A percentile compares a stretch with the other conserved stretches of the same genome.
Conservation (phyloP, 768 basidiomycete species). For the Candolleomyces eurysporus region DNA sequence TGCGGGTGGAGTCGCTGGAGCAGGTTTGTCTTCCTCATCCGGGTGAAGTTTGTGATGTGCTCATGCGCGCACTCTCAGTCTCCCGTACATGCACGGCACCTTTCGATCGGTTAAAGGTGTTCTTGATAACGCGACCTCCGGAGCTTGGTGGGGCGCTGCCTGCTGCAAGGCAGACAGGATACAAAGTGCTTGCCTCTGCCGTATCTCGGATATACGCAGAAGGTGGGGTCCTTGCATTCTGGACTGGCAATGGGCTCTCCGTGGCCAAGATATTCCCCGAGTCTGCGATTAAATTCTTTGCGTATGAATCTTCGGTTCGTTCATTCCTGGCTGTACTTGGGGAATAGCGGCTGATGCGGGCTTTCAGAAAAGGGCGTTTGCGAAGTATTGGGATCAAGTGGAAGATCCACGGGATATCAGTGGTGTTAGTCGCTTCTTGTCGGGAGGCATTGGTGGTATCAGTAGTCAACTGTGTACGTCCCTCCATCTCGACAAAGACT, state of each 20-base stretch:
- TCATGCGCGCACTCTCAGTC: conserved; percentile 45
- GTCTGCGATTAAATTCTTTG: conserved; percentile 97
- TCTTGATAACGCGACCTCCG: conserved; percentile 86
- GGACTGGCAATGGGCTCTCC: conserved; percentile 96
- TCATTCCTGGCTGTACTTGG: conserved; percentile 2
- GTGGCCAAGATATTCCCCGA: conserved; percentile 96
- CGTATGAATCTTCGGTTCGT: conserved; percentile 90
- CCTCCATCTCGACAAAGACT: conserved; percentile 7
- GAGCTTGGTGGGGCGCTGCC: conserved; percentile 60
- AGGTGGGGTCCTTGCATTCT: conserved; percentile 88
- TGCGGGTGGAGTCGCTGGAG: conserved; percentile 93
- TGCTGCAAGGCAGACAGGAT: conserved; percentile 43
- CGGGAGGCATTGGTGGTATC: conserved; percentile 96
- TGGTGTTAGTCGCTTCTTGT: conserved; percentile 87
- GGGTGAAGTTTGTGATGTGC: neutral
- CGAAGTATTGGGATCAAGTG: conserved; percentile 86
- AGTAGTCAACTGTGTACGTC: conserved; percentile 82
- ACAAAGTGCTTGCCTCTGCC: conserved; percentile 68
- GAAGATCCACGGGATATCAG: conserved; percentile 88
- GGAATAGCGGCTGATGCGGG: conserved; percentile 1
- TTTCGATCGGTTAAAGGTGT: conserved; percentile 95
- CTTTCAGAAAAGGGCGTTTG: conserved; percentile 88
- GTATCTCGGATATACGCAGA: conserved; percentile 82
- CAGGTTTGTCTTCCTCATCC: conserved; percentile 62
- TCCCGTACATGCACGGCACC: conserved; percentile 96